Evolutionary conservation across 1,284 basidiomycete species (phyloP), one percentile per base, ranked within the genome.

Genomic region (Pyrrhoderma noxium): DNA sequence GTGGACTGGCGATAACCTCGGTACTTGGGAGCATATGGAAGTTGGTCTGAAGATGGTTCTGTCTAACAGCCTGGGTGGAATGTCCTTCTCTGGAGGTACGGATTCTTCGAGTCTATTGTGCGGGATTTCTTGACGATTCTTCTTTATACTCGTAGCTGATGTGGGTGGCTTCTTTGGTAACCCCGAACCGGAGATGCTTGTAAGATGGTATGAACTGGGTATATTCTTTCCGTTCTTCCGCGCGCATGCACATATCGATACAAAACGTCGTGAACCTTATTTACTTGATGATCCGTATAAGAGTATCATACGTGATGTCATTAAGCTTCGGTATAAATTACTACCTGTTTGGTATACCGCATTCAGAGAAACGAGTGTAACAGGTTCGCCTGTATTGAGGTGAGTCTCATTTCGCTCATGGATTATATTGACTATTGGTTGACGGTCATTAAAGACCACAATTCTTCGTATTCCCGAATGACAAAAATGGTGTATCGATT

Each of bases 141-240:
- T n/a, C n/a, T n/a, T 27, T 35, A 23, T 11, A 35, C 41, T 22
- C 55, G 5, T 59, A 94, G 91, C 95, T 53, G 95, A 99, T 62
- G 91, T 98, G 45, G 94, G 95, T 37, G 95, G 95, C 14, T 99
- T 98, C 82, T 99, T 99, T 64, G 95, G 95, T 45, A 96, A 99
- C 67, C 95, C 96, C 0, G 79, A 85, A 37, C 76, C 85, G 1
- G 95, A 99, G 64, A 92, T 98, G 81, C 83, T 99, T 25, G 85
- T 95, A 7, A 79, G 96, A 36, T 99, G 95, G 95, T 98, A 99
- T 64, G 92, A 92, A 70, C 86, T 94, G 35, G 96, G 95, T 23
- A 82, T 86, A 9, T 96, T 98, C 67, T 86, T 86, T 57, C 95
- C 95, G 2, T 99, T 99, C 80, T 95, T 99, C 85, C 82, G 95